Evolutionary conservation across 768 basidiomycete genomes (phyloP), one percentile per base, ranked within the genome.

Genomic region (Lentinula sp.): DNA sequence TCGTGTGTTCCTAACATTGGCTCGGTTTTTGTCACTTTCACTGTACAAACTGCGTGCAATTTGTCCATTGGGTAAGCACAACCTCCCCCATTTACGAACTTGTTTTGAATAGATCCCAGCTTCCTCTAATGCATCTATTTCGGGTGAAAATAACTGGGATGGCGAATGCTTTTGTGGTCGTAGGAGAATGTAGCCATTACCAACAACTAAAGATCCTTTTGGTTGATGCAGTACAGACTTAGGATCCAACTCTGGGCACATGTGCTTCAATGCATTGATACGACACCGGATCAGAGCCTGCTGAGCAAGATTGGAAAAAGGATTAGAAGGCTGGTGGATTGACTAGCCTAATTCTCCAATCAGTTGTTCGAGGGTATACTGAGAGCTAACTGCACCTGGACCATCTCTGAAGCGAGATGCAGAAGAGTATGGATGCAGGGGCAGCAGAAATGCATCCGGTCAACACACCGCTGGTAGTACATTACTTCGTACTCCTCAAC

Each of bases 391-490:
- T 16, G 60, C 63, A 3, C 54, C 60, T 1, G 66, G 66, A 1
- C 70, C 66, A 61, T 64, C 57, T 76, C 68, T 0, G 57, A n/a
- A 3, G 63, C 66, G 3, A 71, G 28, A 59, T 77, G 76, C 5
- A 20, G 15, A 39, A 36, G 15, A 36, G 33, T 61, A 53, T 77
- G 76, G 3, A 75, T 62, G 28, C 61, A 62, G 0, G 69, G 74
- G 0, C 65, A 41, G 9, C 71, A 46, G 46, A 77, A 71, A 45
- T 77, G 74, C 6, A 77, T 12, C 0, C 63, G 66, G 28, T 71
- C 66, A 0, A 54, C 55, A 1, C 52, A 16, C 0, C 62, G 64
- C 8, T 72, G 66, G 53, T 67, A 66, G 49, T 76, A 76, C 0
- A 73, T 9, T 0, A 32, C 16, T 49, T 77, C 71, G 23, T 70